A percentile compares a stretch with the other conserved stretches of the same genome.
phyloP scores from a whole-genome alignment of 2,329 filamentous ascomycete genomes.

The Trichoderma cornu-damae region DNA sequence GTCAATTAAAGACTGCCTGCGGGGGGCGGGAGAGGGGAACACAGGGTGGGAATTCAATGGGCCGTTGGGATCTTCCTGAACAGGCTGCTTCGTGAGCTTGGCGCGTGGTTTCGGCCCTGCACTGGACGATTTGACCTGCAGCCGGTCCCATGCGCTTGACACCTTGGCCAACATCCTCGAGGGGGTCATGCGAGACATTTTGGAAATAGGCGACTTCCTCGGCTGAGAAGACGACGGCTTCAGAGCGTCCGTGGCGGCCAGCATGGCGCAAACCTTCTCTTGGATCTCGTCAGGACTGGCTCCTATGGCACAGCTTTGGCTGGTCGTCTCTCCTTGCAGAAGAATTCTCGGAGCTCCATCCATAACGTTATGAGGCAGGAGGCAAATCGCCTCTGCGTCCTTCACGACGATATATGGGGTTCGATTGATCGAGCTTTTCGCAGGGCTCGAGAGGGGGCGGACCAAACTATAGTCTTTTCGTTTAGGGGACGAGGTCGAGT shows the following conservation, averaged over 20 bases:
- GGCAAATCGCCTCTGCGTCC: background rate
- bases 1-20: slow-evolving; percentile 24
- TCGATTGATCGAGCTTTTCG: slow-evolving; percentile 21
- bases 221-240: slow-evolving; percentile 28
- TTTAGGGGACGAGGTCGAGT: slow-evolving; percentile 20
- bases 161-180: slow-evolving; percentile 34
- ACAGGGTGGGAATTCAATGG: background rate
- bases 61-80: background rate
- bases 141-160: slow-evolving; percentile 31
- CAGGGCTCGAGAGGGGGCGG: slow-evolving; percentile 19
- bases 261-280: slow-evolving; percentile 35
- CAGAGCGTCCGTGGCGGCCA: slow-evolving; percentile 33
- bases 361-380: slow-evolving; percentile 10
- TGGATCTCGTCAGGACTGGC: slow-evolving; percentile 28
- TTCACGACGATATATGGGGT: slow-evolving; percentile 20
- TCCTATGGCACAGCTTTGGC: background rate
- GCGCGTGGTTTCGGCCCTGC: slow-evolving; percentile 9
- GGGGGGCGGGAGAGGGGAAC: background rate
- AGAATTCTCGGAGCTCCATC: background rate
- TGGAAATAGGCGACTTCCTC: slow-evolving; percentile 21
- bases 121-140: slow-evolving; percentile 29
- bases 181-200: slow-evolving; percentile 28
- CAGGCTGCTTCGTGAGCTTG: slow-evolving; percentile 18
- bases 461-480: slow-evolving; percentile 20
- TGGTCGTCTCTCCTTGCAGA: background rate